Percentiles rank a stretch among this genome's conserved stretches.
Evolutionary conservation across 495 filamentous ascomycete species (phyloP).

Genomic region (Chaetomidium leptoderma): DNA sequence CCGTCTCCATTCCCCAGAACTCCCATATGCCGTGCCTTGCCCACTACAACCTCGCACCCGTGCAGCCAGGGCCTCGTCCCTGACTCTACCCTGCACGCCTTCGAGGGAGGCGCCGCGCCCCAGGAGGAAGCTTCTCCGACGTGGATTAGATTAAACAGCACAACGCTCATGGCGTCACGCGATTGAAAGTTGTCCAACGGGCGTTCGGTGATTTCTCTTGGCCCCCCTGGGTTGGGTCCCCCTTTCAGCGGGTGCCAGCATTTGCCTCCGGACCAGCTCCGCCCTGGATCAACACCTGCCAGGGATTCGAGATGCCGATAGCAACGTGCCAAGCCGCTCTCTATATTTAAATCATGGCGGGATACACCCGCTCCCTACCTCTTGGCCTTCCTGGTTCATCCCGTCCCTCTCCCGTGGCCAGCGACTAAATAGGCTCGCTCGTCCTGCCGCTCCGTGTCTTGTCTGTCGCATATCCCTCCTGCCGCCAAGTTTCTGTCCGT

Average conservation of each 20-base stretch:
- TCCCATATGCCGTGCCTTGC: constrained; percentile 12
- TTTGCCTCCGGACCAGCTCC: constrained; percentile 12
- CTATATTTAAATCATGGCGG: constrained; percentile 30
- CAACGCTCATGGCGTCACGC: constrained; percentile 27
- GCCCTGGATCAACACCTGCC: not conserved
- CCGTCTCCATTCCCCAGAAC: not conserved
- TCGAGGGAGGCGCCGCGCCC: not conserved
- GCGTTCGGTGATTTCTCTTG: constrained; percentile 19
- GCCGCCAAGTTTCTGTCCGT: constrained; percentile 12
- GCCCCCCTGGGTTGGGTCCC: too few relatives aligned
- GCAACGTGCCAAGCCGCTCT: constrained; percentile 19
- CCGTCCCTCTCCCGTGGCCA: not conserved
- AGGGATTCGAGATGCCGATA: constrained; percentile 17
- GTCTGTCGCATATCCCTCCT: constrained; percentile 4
- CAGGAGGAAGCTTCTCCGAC: constrained; percentile 24
- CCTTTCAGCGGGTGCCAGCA: not conserved
- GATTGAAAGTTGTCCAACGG: constrained; percentile 26
- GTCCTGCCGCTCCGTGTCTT: constrained; percentile 8
- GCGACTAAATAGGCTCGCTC: constrained; percentile 12
- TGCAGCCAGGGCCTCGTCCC: not conserved
- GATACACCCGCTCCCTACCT: constrained; percentile 18
- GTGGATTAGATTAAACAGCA: constrained; percentile 24
- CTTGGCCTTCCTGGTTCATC: constrained; percentile 11
- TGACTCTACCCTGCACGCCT: not conserved
- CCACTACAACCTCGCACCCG: not conserved